These are phyloP conservation scores for Botryotinia globosa DNA, from an alignment of 2,329 filamentous ascomycete species.

Conservation along the genomic window DNA sequence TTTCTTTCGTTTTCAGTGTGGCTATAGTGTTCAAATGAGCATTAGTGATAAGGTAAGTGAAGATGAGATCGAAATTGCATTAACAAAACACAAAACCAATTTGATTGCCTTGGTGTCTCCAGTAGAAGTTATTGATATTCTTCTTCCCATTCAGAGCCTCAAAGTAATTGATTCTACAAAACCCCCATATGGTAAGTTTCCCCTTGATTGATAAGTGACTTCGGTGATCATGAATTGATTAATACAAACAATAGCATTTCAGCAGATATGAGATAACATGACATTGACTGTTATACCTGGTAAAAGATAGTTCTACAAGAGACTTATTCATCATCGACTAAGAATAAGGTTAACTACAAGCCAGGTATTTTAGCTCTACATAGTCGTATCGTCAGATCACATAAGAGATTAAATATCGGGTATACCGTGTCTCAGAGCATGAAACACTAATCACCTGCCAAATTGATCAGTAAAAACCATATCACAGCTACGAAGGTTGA, in stretches of 20 bases:
- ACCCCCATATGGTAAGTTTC: neutral
- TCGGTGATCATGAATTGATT: neutral
- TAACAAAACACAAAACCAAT: neutral
- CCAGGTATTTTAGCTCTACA: neutral
- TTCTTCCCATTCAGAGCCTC: neutral
- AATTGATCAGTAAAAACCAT: neutral
- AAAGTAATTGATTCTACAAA: neutral
- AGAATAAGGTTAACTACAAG: neutral
- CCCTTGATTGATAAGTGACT: neutral
- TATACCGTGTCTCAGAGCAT: neutral
- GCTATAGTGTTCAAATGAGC: neutral
- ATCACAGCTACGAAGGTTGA: neutral
- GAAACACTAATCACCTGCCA: neutral
- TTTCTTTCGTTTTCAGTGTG: neutral
- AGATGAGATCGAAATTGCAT: neutral
- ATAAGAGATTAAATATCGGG: neutral
- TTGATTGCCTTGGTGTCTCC: neutral
- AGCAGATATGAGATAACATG: neutral
- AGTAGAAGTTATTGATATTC: neutral
- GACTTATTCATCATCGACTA: neutral
- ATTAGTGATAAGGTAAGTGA: neutral
- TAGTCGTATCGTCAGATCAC: neutral
- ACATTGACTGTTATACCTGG: neutral
- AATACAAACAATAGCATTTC: neutral
- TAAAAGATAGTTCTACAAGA: neutral